A percentile compares a stretch with the other conserved stretches of the same genome.
Conservation (phyloP, 495 filamentous ascomycete genomes). For the Geoglossum glabrum region DNA sequence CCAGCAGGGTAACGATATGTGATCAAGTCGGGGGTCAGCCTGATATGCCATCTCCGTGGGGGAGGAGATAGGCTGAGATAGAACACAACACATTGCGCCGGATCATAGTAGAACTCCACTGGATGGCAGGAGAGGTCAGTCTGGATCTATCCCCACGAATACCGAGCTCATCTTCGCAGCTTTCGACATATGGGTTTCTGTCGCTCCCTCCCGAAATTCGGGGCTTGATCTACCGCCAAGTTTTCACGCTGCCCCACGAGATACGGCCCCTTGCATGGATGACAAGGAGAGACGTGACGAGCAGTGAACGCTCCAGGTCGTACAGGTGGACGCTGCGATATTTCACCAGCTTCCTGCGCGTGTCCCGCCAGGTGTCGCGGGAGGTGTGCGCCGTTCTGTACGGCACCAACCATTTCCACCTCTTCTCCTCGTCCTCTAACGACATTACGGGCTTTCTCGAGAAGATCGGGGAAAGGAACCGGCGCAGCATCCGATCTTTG, state of each 20-base stretch:
- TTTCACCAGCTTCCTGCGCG: background rate
- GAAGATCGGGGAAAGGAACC: background rate
- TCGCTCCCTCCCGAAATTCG: background rate
- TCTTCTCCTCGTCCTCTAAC: background rate
- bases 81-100: background rate
- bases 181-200: background rate
- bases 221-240: background rate
- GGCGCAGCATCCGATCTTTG: background rate
- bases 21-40: too few species aligned
- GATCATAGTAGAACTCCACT: background rate
- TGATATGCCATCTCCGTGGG: too few species aligned
- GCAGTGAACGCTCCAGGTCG: background rate
- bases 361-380: background rate
- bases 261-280: background rate
- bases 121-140: background rate
- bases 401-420: background rate
- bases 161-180: background rate
- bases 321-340: background rate
- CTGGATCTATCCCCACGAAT: background rate
- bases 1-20: background rate
- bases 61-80: background rate
- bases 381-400: background rate
- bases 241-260: background rate
- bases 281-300: background rate
- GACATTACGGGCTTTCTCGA: background rate